Evolutionary conservation across 192 early-diverging fungal species (phyloP), one percentile per base, ranked within the genome.

Genomic region (Borealophlyctis nickersoniae): DNA sequence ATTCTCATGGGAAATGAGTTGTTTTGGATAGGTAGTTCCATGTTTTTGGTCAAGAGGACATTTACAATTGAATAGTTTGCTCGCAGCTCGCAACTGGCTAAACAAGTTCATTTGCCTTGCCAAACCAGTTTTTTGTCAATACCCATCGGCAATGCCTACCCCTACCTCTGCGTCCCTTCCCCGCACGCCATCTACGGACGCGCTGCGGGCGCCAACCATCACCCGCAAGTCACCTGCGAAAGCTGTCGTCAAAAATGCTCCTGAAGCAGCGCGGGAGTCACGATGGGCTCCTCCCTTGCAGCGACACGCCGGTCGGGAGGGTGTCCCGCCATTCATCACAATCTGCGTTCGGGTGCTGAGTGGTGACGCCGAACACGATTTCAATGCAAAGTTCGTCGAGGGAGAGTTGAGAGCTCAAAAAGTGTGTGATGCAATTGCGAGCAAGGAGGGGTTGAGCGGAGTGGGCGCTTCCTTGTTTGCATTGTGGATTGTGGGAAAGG

Each of bases 401-500:
- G 74, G 69, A 1, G 30, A 64, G 27, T 55, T 77, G 39, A 16
- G 14, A 32, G 64, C 66, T 3, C 32, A 67, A 29, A 64, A 31
- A 19, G 72, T 85, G 4, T 78, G 76, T 64, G 56, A 60, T 14
- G 70, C 66, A 22, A 76, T 85, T 63, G 77, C 75, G 0, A 69
- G 78, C 48, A 71, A 70, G 55, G 77, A 85, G 54, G 60, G 67
- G 22, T 57, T 85, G 26, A 53, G 58, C 2, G 29, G 16, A 14
- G 62, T 73, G 11, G 72, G 66, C 16, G 36, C 48, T 1, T 3
- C 31, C 14, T n/a, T 85, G 56, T 85, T 85, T 75, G 58, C 72
- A 2, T 57, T 85, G 16, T 85, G 83, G 83, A 73, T 85, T 55
- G 75, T 81, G 16, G 73, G 68, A 2, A 80, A 72, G 58, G 80